Conservation (phyloP, 495 filamentous ascomycete genomes). For the Rhypophila decipiens region DNA sequence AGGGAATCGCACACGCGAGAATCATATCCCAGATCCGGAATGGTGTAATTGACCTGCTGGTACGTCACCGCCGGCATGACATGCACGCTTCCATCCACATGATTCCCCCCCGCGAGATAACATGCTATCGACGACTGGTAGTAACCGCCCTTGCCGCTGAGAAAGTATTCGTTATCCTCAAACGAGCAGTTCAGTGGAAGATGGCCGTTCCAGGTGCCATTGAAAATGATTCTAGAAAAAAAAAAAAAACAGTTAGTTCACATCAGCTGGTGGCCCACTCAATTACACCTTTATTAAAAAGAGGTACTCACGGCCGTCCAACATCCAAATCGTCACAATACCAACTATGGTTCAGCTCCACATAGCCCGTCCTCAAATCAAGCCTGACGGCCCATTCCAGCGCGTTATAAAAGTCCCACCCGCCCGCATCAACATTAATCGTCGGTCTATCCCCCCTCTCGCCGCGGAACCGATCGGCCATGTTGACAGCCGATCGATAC, state of each 20-base stretch:
- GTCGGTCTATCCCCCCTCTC: background rate
- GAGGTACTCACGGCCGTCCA: background rate
- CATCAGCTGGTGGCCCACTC: background rate
- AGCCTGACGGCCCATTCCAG: slow-evolving; percentile 1
- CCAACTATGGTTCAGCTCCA: slow-evolving; percentile 4
- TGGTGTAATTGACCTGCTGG: background rate
- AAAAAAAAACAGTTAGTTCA: too few relatives aligned
- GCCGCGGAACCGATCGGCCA: background rate
- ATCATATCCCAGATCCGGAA: background rate
- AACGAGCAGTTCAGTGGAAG: slow-evolving; percentile 2
- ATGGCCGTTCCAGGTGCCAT: slow-evolving; percentile 6
- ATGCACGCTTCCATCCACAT: background rate
- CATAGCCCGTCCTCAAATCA: slow-evolving; percentile 2
- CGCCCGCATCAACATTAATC: background rate
- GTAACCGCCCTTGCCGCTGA: background rate
- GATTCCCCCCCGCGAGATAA: background rate
- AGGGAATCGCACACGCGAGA: too few relatives aligned
- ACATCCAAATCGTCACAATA: slow-evolving; percentile 5
- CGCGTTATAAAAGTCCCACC: slow-evolving; percentile 5
- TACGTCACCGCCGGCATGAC: background rate
- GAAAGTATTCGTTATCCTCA: too few relatives aligned
- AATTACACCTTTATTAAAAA: too few relatives aligned
- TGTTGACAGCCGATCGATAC: too few relatives aligned
- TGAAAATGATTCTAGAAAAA: slow-evolving; percentile 1
- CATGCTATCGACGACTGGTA: background rate